A percentile compares a stretch with the other conserved stretches of the same genome.
Evolutionary conservation across 192 early-diverging fungal species (phyloP).

Genomic region (Podila minutissima): DNA sequence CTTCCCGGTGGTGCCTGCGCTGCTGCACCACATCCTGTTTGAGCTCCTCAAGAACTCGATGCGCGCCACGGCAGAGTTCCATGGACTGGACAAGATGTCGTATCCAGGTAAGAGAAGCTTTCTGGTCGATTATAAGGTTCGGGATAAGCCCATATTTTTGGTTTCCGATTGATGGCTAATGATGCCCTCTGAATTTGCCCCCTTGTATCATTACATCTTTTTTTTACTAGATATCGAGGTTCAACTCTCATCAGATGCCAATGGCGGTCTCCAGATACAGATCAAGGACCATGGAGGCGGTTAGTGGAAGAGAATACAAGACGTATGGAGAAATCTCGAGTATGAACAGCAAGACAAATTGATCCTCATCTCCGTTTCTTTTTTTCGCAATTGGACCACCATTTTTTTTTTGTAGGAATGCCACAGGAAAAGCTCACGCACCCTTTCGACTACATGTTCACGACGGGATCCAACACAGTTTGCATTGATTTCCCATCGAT

Average conservation of each 20-base stretch:
- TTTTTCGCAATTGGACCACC: background rate
- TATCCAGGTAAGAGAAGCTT: constrained; percentile 22
- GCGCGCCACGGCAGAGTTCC: constrained; percentile 86
- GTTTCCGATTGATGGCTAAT: background rate
- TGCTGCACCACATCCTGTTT: constrained; percentile 89
- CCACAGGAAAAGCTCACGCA: constrained; percentile 10
- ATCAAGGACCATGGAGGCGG: constrained; percentile 47
- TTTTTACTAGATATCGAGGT: constrained; percentile 22
- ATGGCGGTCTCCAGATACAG: constrained; percentile 23
- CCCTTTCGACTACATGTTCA: constrained; percentile 44
- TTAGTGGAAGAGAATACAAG: background rate
- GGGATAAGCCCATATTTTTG: too few relatives aligned
- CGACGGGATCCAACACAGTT: constrained; percentile 35
- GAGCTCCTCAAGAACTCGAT: constrained; percentile 91
- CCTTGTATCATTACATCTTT: background rate
- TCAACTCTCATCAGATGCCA: constrained; percentile 9
- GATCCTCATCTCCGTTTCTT: background rate
- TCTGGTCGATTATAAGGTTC: too few relatives aligned
- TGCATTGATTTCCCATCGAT: constrained; percentile 40
- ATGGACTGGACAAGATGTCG: constrained; percentile 65
- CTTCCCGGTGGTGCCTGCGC: constrained; percentile 44
- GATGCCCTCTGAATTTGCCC: too few relatives aligned
- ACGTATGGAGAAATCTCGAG: background rate
- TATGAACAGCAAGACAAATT: background rate
- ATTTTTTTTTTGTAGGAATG: constrained; percentile 16